These are phyloP conservation scores for Aegilops sharonensis DNA, from an alignment of 176 grass and related monocot species.

Conservation along the genomic window DNA sequence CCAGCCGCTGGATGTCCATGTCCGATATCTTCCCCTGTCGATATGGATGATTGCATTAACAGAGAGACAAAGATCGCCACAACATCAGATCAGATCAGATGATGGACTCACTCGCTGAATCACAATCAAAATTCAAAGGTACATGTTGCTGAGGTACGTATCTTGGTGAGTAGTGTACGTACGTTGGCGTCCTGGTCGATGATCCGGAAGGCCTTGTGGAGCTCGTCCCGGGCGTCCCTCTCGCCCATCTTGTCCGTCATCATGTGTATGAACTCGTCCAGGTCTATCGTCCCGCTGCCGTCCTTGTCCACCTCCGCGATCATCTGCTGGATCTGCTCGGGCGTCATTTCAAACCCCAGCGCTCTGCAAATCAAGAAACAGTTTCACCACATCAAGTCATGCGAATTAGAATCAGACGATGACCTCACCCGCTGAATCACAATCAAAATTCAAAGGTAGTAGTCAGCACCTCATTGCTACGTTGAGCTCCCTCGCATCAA, in stretches of 20 bases:
- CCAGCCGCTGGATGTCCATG: conserved; percentile 69
- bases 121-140: no score
- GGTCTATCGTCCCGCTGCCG: conserved; percentile 75
- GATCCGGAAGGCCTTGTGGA: conserved; percentile 70
- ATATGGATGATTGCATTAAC: no score
- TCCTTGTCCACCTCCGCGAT: conserved; percentile 90
- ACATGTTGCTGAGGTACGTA: no score
- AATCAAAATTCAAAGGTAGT: no score
- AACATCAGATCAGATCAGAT: no score
- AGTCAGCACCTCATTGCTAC: conserved; percentile 64
- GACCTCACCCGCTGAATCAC: neutral
- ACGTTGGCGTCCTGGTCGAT: conserved; percentile 84
- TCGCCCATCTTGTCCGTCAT: conserved; percentile 85
- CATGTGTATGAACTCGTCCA: conserved; percentile 86
- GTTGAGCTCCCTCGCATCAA: conserved; percentile 69
- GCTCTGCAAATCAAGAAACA: conserved; percentile 44
- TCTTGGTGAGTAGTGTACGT: no score
- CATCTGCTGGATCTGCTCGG: conserved; percentile 76
- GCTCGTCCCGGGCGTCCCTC: conserved; percentile 65
- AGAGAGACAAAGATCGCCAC: no score
- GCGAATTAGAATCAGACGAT: neutral
- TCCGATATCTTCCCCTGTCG: conserved; percentile 78
- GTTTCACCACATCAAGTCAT: neutral
- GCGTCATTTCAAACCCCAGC: conserved; percentile 80
- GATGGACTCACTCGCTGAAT: no score